A percentile compares a stretch with the other conserved stretches of the same genome.
Conservation (phyloP, 306 rosid genomes). For the cucumber (Cucumis sativus) region DNA sequence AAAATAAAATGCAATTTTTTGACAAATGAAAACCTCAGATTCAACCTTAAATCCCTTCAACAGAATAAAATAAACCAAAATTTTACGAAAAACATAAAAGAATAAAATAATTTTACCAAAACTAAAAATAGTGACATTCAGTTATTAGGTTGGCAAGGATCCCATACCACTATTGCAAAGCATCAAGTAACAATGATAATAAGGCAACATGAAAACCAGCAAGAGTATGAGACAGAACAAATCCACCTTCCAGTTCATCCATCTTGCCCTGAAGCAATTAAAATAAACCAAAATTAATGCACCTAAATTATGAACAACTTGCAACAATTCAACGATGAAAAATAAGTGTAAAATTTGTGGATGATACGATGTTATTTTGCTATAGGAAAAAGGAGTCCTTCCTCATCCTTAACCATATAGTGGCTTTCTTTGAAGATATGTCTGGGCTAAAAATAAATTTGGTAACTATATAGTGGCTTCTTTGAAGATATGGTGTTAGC, state of each 20-base stretch:
- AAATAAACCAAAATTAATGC: background rate
- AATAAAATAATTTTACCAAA: background rate
- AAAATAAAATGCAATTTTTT: background rate
- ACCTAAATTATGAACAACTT: background rate
- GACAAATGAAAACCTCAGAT: background rate
- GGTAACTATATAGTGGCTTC: too few species aligned
- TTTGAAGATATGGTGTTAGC: too few species aligned
- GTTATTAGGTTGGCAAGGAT: background rate
- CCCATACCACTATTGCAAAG: slow-evolving; percentile 50
- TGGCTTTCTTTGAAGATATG: too few species aligned
- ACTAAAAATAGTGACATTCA: background rate
- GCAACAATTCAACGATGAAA: background rate
- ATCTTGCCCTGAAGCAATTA: slow-evolving; percentile 46
- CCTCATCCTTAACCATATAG: too few species aligned
- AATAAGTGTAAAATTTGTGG: background rate
- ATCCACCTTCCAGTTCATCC: slow-evolving; percentile 89
- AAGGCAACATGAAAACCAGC: slow-evolving; percentile 78
- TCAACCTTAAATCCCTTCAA: background rate
- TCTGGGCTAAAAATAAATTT: too few species aligned
- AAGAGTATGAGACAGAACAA: slow-evolving; percentile 68
- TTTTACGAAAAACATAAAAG: too few species aligned
- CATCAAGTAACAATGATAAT: slow-evolving; percentile 89
- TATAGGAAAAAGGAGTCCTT: too few species aligned
- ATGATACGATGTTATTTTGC: too few species aligned
- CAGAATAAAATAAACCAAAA: too few species aligned